These are phyloP conservation scores for Candida loeiensis DNA, from an alignment of 805 yeast genomes.

Conservation along the genomic window DNA sequence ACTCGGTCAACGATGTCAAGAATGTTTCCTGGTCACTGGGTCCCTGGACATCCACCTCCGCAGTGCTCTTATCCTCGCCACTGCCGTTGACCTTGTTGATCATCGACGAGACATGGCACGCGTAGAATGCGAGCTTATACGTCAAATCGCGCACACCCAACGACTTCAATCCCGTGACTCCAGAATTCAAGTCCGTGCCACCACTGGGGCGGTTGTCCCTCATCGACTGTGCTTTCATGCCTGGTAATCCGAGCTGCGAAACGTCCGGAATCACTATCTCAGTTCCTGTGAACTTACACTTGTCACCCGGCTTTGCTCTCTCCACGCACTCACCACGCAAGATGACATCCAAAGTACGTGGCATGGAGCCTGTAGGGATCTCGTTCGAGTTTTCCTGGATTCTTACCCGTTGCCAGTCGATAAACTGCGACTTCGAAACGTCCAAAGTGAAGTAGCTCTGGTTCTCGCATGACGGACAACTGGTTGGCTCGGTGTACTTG, in stretches of 20 bases:
- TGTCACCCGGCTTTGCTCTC: slow-evolving; percentile 95
- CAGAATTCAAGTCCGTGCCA: slow-evolving; percentile 72
- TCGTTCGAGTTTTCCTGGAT: slow-evolving; percentile 95
- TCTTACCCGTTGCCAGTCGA: slow-evolving; percentile 96
- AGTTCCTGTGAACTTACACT: slow-evolving; percentile 89
- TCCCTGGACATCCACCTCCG: slow-evolving; percentile 35
- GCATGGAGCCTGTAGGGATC: slow-evolving; percentile 98
- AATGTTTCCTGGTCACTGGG: slow-evolving; percentile 78
- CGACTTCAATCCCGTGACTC: slow-evolving; percentile 83
- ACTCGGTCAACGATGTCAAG: slow-evolving; percentile 69
- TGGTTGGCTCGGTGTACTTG: slow-evolving; percentile 90
- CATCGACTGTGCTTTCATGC: slow-evolving; percentile 81
- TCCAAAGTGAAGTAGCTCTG: slow-evolving; percentile 82
- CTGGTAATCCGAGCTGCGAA: slow-evolving; percentile 90
- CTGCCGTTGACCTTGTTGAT: slow-evolving; percentile 27
- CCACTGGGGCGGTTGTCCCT: slow-evolving; percentile 57
- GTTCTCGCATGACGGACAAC: slow-evolving; percentile 87
- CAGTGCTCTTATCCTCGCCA: slow-evolving; percentile 16
- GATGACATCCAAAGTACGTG: slow-evolving; percentile 89
- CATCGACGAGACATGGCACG: slow-evolving; percentile 80
- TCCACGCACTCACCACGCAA: slow-evolving; percentile 93
- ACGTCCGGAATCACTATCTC: slow-evolving; percentile 95
- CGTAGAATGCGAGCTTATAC: slow-evolving; percentile 85
- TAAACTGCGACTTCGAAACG: slow-evolving; percentile 77
- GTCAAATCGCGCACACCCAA: slow-evolving; percentile 95